Conservation (phyloP, 345 rosid genomes). For the Linum lewisii region DNA sequence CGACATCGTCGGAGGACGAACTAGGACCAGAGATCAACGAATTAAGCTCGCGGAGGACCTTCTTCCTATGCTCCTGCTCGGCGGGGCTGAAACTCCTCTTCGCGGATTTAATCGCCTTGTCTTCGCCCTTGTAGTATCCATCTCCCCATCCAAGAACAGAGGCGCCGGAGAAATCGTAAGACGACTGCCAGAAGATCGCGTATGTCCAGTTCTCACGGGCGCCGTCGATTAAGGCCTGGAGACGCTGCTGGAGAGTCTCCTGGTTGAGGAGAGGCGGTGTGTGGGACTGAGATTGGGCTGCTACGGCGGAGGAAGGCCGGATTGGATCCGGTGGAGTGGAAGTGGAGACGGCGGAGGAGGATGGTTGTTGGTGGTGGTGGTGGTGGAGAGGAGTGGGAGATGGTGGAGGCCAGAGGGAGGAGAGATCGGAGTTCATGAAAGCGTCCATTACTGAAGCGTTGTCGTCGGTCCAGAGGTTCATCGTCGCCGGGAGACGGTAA, state of each 20-base stretch:
- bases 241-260: constrained; percentile 48
- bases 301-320: constrained; percentile 5
- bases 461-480: constrained; percentile 86
- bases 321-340: neutral
- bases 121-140: constrained; percentile 30
- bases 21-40: constrained; percentile 19
- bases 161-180: constrained; percentile 24
- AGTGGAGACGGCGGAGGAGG: constrained; percentile 12
- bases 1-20: constrained; percentile 40
- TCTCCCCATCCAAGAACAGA: constrained; percentile 34
- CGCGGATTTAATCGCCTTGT: constrained; percentile 10
- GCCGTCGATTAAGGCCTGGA: constrained; percentile 32
- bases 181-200: constrained; percentile 51
- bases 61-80: constrained; percentile 9
- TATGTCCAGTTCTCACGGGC: constrained; percentile 49
- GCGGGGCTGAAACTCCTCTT: constrained; percentile 1
- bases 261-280: constrained; percentile 37
- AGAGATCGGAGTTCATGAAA: constrained; percentile 75
- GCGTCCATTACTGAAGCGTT: constrained; percentile 90
- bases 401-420: constrained; percentile 54
- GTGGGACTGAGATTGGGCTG: constrained; percentile 8
- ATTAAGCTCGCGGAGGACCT: constrained; percentile 11
- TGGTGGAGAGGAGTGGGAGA: constrained; percentile 19
- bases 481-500: constrained; percentile 10
- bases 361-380: constrained; percentile 19